Conservation (phyloP, 2,329 filamentous ascomycete genomes). For the Coniosporium tulheliwenetii region DNA sequence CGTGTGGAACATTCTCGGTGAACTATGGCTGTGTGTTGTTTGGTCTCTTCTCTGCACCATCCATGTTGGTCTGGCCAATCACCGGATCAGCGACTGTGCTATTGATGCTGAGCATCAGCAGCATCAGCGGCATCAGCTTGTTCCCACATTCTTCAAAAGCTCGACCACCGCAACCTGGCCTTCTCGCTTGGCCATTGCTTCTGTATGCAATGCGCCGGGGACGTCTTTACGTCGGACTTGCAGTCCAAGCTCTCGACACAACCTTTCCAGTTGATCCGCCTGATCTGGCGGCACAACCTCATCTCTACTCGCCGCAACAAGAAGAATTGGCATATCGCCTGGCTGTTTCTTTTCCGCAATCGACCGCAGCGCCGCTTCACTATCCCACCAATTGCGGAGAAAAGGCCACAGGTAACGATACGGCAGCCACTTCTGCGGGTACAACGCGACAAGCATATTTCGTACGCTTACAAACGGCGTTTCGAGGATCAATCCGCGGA, state of each 20-base stretch:
- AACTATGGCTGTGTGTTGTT: too few species aligned
- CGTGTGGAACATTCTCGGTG: too few species aligned
- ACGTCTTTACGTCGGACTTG: conserved; percentile 23
- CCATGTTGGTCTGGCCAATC: too few species aligned
- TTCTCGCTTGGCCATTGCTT: conserved; percentile 26
- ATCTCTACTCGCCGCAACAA: conserved; percentile 42
- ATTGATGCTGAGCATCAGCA: too few species aligned
- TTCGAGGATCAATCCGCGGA: conserved; percentile 46
- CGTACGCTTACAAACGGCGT: conserved; percentile 60
- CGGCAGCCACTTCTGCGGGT: conserved; percentile 66
- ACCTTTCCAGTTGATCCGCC: conserved; percentile 33
- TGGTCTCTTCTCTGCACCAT: too few species aligned
- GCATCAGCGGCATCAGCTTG: too few species aligned
- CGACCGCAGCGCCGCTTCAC: conserved; percentile 20
- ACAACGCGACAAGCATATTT: conserved; percentile 55
- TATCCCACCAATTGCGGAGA: conserved; percentile 45
- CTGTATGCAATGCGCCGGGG: conserved; percentile 32
- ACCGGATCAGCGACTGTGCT: too few species aligned
- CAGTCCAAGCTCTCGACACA: conserved; percentile 19
- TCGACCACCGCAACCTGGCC: conserved; percentile 24
- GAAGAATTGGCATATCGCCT: conserved; percentile 25
- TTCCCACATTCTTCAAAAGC: conserved; percentile 5
- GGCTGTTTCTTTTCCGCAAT: conserved; percentile 15
- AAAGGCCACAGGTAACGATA: conserved; percentile 64
- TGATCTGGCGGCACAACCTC: conserved; percentile 44